phyloP scores from a whole-genome alignment of 139 green algal genomes.

The Gonium pectorale region DNA sequence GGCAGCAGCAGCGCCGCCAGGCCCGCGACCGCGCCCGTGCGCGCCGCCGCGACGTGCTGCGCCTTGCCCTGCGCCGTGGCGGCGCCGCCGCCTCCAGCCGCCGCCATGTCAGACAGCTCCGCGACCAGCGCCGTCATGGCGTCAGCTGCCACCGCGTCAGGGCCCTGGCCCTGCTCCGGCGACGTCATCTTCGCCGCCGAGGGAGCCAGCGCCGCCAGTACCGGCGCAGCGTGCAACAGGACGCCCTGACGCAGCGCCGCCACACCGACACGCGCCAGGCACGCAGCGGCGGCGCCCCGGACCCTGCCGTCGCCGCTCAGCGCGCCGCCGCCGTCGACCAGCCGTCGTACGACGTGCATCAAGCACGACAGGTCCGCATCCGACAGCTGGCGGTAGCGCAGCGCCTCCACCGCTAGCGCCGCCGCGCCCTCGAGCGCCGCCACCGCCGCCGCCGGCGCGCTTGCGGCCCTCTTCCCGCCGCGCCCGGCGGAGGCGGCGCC shows the following conservation, averaged over 20 bases:
- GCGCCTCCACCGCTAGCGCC: conserved; percentile 28
- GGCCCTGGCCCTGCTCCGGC: background rate
- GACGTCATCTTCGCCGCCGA: background rate
- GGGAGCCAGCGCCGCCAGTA: background rate
- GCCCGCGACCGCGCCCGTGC: conserved; percentile 15
- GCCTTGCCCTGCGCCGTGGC: background rate
- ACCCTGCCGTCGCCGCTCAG: conserved; percentile 7
- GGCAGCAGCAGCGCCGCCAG: conserved; percentile 37
- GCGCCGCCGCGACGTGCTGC: conserved; percentile 18
- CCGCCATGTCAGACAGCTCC: conserved; percentile 4
- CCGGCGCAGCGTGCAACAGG: too few relatives aligned
- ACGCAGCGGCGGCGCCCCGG: conserved; percentile 21
- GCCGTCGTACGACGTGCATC: background rate
- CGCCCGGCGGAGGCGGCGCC: background rate
- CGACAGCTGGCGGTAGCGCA: conserved; percentile 15
- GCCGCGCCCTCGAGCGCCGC: conserved; percentile 37
- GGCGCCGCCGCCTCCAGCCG: background rate
- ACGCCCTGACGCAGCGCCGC: conserved; percentile 35
- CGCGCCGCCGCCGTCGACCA: background rate
- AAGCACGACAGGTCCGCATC: background rate
- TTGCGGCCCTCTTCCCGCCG: background rate
- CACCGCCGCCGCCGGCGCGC: background rate
- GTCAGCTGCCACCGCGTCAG: background rate
- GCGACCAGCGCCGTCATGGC: background rate
- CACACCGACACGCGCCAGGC: background rate